Base-by-base conservation (phyloP, 345 rosid species). In the Acer yangbiense region DNA sequence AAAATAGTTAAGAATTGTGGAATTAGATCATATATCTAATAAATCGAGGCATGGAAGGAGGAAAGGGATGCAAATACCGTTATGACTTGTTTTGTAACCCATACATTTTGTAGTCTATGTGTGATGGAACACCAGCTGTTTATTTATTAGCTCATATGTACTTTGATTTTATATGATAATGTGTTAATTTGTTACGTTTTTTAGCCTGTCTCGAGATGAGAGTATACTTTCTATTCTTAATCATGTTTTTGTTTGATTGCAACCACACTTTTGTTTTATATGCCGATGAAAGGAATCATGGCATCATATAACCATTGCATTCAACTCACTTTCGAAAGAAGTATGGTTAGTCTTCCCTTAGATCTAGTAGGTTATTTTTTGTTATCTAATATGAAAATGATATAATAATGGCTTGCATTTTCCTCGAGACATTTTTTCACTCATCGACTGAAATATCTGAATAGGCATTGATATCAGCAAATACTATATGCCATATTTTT, bases 51-150 rank as follows among this genome's bases (percentile, higher is more conserved):
- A 46, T 68, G 25, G 6, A 27, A 66, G 35, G 55, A n/a, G 14
- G 57, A 20, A n/a, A 41, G 58, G 52, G 72, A 46, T 70, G 61
- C 43, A 25, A 58, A 70, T 70, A 20, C 62, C 6, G 9, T 70
- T 23, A 18, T 11, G 8, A 27, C 71, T 16, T 68, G 54, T 68
- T 68, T 68, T 43, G 29, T 32, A 11, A 46, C 16, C 29, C 9
- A 68, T 44, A 20, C 29, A 46, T 44, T 7, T 39, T 41, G 1
- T 20, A 68, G 29, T 68, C 12, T 44, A 11, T 11, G 9, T 67
- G 18, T 9, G 55, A 55, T 43, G 54, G 54, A 41, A 21, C 48
- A 25, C 71, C 27, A 68, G 7, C 72, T 43, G 57, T 11, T 20
- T 43, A 44, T 43, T 20, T 68, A 14, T 44, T 6, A 11, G 20